Evolutionary conservation across 2,329 filamentous ascomycete genomes (phyloP).

Genomic region (Neurospora crassa): DNA sequence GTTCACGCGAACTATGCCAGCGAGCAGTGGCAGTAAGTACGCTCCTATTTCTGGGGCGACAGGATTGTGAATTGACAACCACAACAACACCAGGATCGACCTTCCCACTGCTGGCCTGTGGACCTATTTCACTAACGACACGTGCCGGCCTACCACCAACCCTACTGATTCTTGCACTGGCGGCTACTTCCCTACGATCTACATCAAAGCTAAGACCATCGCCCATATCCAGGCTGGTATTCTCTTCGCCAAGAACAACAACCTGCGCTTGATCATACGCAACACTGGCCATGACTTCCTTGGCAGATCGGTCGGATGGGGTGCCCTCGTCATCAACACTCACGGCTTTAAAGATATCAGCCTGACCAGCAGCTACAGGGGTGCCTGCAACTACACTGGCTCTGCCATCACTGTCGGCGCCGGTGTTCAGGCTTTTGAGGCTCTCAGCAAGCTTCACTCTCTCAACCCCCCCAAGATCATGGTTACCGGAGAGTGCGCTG

Average conservation of each 20-base stretch:
- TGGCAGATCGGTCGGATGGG: slow-evolving; percentile 53
- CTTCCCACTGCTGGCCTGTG: slow-evolving; percentile 24
- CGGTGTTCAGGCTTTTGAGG: slow-evolving; percentile 38
- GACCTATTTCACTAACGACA: slow-evolving; percentile 35
- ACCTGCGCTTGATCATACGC: slow-evolving; percentile 43
- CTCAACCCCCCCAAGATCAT: slow-evolving; percentile 30
- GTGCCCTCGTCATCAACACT: slow-evolving; percentile 47
- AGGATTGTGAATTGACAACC: not conserved
- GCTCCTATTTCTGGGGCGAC: fast-evolving
- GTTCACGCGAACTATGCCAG: slow-evolving; percentile 22
- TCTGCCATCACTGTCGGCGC: slow-evolving; percentile 41
- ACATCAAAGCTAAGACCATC: slow-evolving; percentile 21
- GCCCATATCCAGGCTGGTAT: slow-evolving; percentile 25
- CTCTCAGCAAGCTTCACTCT: slow-evolving; percentile 30
- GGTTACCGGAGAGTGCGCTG: slow-evolving; percentile 44
- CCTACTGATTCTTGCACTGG: slow-evolving; percentile 26
- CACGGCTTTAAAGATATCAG: slow-evolving; percentile 41
- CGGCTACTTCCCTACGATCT: slow-evolving; percentile 30
- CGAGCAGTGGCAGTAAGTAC: slow-evolving; percentile 29
- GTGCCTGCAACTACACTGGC: slow-evolving; percentile 32
- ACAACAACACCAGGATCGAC: slow-evolving; percentile 9
- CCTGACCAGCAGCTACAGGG: slow-evolving; percentile 26
- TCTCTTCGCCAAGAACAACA: slow-evolving; percentile 33
- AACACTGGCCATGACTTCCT: slow-evolving; percentile 50
- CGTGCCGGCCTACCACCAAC: slow-evolving; percentile 26